phyloP scores from a whole-genome alignment of 1,139 yeast genomes.

The Magnusiomyces suaveolens region DNA sequence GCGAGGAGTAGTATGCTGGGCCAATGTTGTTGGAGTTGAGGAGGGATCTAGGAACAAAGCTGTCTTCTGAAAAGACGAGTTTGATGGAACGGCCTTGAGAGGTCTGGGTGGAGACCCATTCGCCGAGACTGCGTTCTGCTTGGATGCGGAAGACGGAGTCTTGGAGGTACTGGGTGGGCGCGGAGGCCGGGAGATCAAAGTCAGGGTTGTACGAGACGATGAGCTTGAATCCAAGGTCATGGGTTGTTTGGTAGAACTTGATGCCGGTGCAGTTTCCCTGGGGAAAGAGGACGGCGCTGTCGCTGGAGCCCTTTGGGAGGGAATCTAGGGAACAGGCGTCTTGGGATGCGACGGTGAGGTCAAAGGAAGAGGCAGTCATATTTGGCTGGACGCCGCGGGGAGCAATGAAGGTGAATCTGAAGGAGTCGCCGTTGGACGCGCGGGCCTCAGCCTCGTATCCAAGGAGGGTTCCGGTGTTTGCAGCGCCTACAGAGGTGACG shows the following conservation, averaged over 20 bases:
- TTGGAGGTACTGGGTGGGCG: conserved; percentile 3
- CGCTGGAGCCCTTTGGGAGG: not conserved
- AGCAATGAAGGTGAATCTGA: conserved; percentile 7
- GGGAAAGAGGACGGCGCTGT: conserved; percentile 2
- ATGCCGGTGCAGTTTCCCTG: conserved; percentile 9
- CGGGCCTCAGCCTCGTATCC: conserved; percentile 3
- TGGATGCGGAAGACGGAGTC: conserved; percentile 7
- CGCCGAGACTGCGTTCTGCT: conserved; percentile 9
- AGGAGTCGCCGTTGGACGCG: conserved; percentile 1
- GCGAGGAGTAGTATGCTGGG: conserved; percentile 15
- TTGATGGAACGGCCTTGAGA: conserved; percentile 5
- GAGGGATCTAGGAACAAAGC: not conserved
- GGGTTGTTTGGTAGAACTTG: conserved; percentile 7
- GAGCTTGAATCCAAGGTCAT: conserved; percentile 8
- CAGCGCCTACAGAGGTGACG: conserved; percentile 12
- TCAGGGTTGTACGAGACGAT: conserved; percentile 6
- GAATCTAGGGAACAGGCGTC: conserved; percentile 6
- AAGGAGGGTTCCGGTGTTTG: conserved; percentile 7
- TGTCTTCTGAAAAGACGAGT: conserved; percentile 1
- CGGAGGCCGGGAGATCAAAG: not conserved
- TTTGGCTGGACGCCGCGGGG: conserved; percentile 6
- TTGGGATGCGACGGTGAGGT: not conserved
- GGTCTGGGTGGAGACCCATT: conserved; percentile 9
- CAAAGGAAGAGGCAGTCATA: not conserved
- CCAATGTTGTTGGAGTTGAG: not conserved